phyloP scores from a whole-genome alignment of 2,329 filamentous ascomycete species.

The Cladophialophora psammophila region DNA sequence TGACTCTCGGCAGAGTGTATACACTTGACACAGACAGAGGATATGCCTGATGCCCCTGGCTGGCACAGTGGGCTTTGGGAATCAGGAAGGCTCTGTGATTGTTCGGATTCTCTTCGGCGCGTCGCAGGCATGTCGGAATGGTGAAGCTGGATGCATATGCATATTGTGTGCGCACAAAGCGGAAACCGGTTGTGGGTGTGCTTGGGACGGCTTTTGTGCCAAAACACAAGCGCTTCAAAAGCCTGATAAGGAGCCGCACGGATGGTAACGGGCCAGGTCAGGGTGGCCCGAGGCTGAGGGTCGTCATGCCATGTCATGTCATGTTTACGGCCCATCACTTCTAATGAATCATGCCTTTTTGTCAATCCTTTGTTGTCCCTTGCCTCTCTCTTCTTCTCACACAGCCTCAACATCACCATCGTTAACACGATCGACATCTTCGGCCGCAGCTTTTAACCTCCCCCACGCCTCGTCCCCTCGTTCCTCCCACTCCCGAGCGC shows the following conservation, averaged over 20 bases:
- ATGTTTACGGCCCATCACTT: neutral
- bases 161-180: neutral
- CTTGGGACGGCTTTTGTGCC: neutral
- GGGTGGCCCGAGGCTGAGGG: neutral
- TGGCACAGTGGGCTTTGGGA: too few species aligned
- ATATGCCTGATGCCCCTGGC: neutral
- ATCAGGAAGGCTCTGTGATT: too few species aligned
- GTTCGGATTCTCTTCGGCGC: too few species aligned
- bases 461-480: slow-evolving; percentile 51
- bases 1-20: slow-evolving; percentile 27
- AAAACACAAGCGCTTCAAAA: too few species aligned
- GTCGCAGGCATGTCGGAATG: neutral
- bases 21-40: slow-evolving; percentile 19
- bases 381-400: neutral
- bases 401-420: neutral
- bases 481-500: slow-evolving; percentile 82
- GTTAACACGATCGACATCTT: neutral
- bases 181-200: neutral
- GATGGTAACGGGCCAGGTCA: too few species aligned
- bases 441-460: slow-evolving; percentile 36
- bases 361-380: neutral
- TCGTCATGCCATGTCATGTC: neutral
- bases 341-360: neutral
- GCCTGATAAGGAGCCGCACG: too few species aligned
- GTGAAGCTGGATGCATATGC: neutral